phyloP scores from a whole-genome alignment of 805 yeast genomes.

The Starmerella floris region DNA sequence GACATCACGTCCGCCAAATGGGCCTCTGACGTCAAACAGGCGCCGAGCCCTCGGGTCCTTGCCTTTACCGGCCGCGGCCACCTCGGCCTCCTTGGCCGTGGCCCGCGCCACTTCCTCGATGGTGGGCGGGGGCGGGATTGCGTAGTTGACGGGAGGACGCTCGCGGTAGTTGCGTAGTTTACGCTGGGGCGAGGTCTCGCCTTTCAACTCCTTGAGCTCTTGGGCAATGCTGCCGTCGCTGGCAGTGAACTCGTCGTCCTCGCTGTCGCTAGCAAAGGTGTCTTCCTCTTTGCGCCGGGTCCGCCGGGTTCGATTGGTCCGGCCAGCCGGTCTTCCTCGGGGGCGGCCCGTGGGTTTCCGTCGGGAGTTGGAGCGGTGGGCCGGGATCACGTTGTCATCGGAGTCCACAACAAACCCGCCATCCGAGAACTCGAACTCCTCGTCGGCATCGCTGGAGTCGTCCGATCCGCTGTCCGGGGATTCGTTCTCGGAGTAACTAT shows the following conservation, averaged over 20 bases:
- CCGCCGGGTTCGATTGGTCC: not conserved
- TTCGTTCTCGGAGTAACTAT: conserved; percentile 9
- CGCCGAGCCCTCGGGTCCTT: conserved; percentile 36
- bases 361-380: not conserved
- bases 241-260: conserved; percentile 13
- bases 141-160: conserved; percentile 21
- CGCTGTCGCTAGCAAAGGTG: not conserved
- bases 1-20: conserved; percentile 94
- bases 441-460: conserved; percentile 3
- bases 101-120: conserved; percentile 18
- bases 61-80: not conserved
- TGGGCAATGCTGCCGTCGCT: conserved; percentile 18
- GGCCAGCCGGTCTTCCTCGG: not conserved
- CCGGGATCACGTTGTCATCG: conserved; percentile 15
- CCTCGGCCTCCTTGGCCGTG: conserved; percentile 8
- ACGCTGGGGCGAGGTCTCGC: conserved; percentile 12
- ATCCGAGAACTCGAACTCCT: conserved; percentile 14
- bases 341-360: not conserved
- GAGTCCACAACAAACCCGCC: conserved; percentile 21
- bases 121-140: conserved; percentile 22
- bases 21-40: conserved; percentile 87
- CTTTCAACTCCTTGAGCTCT: conserved; percentile 18
- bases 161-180: conserved; percentile 16
- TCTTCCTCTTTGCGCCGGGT: not conserved
- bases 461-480: not conserved